Conservation (phyloP, 2,329 filamentous ascomycete species). For the Cladobotryum protrusum region DNA sequence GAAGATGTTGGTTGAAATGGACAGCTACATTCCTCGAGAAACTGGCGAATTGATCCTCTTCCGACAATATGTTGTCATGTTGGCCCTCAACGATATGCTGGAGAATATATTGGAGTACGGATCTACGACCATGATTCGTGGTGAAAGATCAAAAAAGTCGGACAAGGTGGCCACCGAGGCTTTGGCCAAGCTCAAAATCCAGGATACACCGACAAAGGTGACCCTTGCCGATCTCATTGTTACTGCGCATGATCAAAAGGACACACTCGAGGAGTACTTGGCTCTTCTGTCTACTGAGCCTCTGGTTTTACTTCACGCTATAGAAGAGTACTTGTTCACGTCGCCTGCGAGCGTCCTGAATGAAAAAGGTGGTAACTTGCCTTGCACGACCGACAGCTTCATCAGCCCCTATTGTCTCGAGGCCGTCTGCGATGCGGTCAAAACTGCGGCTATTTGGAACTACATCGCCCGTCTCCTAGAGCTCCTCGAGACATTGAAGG, state of each 20-base stretch:
- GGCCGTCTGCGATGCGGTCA: constrained; percentile 29
- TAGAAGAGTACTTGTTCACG: constrained; percentile 34
- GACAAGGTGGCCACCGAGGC: constrained; percentile 23
- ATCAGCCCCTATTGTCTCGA: constrained; percentile 39
- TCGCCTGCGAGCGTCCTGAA: constrained; percentile 38
- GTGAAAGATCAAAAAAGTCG: constrained; percentile 21
- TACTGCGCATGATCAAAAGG: constrained; percentile 28
- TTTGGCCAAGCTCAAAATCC: constrained; percentile 27
- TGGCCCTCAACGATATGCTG: constrained; percentile 37
- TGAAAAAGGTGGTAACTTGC: constrained; percentile 35
- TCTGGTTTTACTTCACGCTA: constrained; percentile 24
- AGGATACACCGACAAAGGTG: constrained; percentile 20
- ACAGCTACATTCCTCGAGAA: constrained; percentile 23
- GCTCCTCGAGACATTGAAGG: constrained; percentile 19
- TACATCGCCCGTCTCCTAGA: constrained; percentile 34
- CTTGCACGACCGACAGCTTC: constrained; percentile 34
- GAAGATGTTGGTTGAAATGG: too few species aligned
- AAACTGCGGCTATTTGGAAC: constrained; percentile 32
- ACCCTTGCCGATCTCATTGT: constrained; percentile 25
- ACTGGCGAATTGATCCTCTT: constrained; percentile 32
- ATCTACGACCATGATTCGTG: constrained; percentile 22
- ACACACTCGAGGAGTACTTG: constrained; percentile 28
- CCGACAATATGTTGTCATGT: too few species aligned
- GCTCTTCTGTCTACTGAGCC: constrained; percentile 28
- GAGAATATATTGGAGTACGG: constrained; percentile 36